Percentiles rank a stretch among this genome's conserved stretches.
phyloP scores from a whole-genome alignment of 1,284 basidiomycete genomes.

The Pyrrhoderma lamaoense region DNA sequence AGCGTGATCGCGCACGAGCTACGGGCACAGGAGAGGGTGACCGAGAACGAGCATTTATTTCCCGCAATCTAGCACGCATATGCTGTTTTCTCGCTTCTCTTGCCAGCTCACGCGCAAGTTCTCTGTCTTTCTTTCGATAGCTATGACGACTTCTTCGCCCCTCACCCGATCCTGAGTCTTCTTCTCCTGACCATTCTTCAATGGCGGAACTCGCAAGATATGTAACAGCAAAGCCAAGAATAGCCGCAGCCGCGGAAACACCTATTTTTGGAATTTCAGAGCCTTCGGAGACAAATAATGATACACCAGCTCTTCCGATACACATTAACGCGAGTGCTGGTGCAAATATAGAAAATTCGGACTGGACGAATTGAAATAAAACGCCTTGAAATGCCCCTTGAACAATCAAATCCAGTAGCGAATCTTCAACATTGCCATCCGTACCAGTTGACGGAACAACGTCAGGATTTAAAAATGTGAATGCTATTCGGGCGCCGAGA shows the following conservation, averaged over 20 bases:
- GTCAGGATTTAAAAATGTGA: conserved; percentile 45
- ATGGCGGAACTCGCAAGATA: conserved; percentile 6
- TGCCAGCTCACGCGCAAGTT: conserved; percentile 6
- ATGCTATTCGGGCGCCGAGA: conserved; percentile 60
- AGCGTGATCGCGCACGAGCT: not conserved
- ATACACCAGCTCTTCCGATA: conserved; percentile 44
- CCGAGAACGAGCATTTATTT: conserved; percentile 12
- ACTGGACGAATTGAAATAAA: conserved; percentile 57
- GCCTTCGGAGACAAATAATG: conserved; percentile 49
- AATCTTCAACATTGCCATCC: conserved; percentile 20
- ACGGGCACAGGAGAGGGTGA: conserved; percentile 5
- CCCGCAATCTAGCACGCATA: conserved; percentile 12
- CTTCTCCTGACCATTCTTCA: conserved; percentile 9
- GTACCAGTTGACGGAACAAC: not conserved
- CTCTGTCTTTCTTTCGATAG: conserved; percentile 7
- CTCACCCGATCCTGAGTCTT: conserved; percentile 7
- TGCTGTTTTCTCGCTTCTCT: conserved; percentile 13
- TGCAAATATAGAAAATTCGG: conserved; percentile 44
- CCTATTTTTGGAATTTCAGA: conserved; percentile 45
- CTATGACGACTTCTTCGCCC: not conserved
- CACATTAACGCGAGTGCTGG: conserved; percentile 50
- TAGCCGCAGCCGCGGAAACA: conserved; percentile 29
- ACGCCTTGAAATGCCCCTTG: conserved; percentile 69
- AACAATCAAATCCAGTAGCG: conserved; percentile 51
- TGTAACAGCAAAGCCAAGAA: conserved; percentile 11